Conservation (phyloP, 2,329 filamentous ascomycete genomes). For the Bipolaris zeicola region DNA sequence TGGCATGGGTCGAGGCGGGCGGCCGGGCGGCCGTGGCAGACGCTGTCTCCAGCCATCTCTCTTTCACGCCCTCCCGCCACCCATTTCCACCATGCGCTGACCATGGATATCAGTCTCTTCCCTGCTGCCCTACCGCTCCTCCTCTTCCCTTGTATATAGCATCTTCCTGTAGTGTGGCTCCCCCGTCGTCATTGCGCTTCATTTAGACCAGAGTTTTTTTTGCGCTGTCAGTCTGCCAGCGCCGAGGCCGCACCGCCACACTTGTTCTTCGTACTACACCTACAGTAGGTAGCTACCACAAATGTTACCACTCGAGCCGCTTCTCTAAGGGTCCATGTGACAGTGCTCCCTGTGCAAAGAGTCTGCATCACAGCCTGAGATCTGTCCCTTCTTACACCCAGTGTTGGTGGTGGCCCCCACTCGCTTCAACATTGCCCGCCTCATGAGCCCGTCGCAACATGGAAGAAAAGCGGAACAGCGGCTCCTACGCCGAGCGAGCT, state of each 20-base stretch:
- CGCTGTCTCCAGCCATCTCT: conserved; percentile 1
- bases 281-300: conserved; percentile 31
- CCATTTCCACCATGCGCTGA: conserved; percentile 27
- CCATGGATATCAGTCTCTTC: conserved; percentile 21
- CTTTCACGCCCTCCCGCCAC: conserved; percentile 20
- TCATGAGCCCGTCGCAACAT: conserved; percentile 35
- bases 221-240: conserved; percentile 9
- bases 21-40: conserved; percentile 1
- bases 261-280: neutral
- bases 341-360: conserved; percentile 22
- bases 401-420: conserved; percentile 18
- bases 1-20: conserved; percentile 4
- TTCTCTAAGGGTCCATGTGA: conserved; percentile 24
- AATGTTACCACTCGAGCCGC: conserved; percentile 20
- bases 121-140: conserved; percentile 15
- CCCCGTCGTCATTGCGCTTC: conserved; percentile 12
- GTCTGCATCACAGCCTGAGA: conserved; percentile 6
- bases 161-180: conserved; percentile 10
- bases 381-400: conserved; percentile 18
- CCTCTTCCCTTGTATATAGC: conserved; percentile 30
- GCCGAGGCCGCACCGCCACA: conserved; percentile 17
- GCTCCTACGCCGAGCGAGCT: conserved; percentile 29
- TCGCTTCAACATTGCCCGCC: conserved; percentile 13
- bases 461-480: conserved; percentile 39
- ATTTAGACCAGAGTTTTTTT: conserved; percentile 5